phyloP scores from a whole-genome alignment of 2,329 filamentous ascomycete genomes.

The Dichotomopilus funicola region DNA sequence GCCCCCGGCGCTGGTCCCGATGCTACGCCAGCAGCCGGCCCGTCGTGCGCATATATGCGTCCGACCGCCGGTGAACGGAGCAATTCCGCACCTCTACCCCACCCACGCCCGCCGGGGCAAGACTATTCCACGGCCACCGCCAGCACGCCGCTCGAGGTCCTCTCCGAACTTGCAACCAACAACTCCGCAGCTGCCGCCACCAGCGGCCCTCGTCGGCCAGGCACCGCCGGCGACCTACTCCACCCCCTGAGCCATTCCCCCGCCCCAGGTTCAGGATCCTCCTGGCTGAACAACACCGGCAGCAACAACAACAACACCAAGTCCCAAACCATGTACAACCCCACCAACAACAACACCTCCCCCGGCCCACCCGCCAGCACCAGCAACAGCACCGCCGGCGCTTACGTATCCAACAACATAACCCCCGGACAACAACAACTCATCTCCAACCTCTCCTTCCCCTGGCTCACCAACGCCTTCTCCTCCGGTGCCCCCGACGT shows the following conservation, averaged over 20 bases:
- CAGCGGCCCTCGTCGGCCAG: slow-evolving; percentile 3
- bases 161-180: slow-evolving; percentile 51
- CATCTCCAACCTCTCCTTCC: neutral
- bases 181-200: slow-evolving; percentile 21
- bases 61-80: slow-evolving; percentile 19
- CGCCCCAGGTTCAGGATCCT: neutral
- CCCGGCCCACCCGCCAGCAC: neutral
- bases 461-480: neutral
- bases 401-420: too few relatives aligned
- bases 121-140: slow-evolving; percentile 29
- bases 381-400: neutral
- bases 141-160: slow-evolving; percentile 49
- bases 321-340: neutral
- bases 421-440: too few relatives aligned
- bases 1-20: neutral
- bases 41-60: slow-evolving; percentile 4
- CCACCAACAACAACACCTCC: slow-evolving; percentile 4
- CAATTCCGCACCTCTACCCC: slow-evolving; percentile 14
- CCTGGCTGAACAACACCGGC: neutral
- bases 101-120: slow-evolving; percentile 21
- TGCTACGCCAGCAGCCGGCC: neutral
- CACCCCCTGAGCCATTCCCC: neutral
- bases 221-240: neutral
- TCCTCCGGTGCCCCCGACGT: neutral
- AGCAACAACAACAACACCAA: neutral